Percentiles rank a stretch among this genome's conserved stretches.
phyloP scores from a whole-genome alignment of 2,329 filamentous ascomycete genomes.

The Teratosphaeria nubilosa region DNA sequence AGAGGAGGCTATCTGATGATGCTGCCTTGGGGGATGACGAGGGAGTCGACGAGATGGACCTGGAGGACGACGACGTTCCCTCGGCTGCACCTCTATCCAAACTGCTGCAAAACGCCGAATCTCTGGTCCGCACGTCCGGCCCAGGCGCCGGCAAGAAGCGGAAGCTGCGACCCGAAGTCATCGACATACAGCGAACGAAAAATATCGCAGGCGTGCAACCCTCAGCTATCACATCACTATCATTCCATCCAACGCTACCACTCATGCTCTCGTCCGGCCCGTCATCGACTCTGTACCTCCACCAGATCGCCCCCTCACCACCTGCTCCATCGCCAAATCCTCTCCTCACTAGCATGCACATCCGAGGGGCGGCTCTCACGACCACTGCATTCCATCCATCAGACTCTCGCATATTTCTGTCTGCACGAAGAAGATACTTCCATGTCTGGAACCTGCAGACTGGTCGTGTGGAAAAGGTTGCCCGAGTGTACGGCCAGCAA shows the following conservation, averaged over 20 bases:
- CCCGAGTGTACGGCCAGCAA: conserved; percentile 61
- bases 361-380: conserved; percentile 72
- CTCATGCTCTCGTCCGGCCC: conserved; percentile 83
- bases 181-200: conserved; percentile 81
- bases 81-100: conserved; percentile 67
- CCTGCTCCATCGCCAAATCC: conserved; percentile 68
- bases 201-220: conserved; percentile 73
- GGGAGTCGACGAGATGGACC: conserved; percentile 41
- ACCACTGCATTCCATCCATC: conserved; percentile 65
- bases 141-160: conserved; percentile 46
- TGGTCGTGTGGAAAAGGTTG: conserved; percentile 73
- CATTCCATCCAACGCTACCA: conserved; percentile 81
- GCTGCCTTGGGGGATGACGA: conserved; percentile 24
- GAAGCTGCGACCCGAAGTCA: conserved; percentile 72
- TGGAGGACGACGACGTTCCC: conserved; percentile 45
- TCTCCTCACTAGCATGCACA: conserved; percentile 78
- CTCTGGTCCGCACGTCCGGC: conserved; percentile 47
- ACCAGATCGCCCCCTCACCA: conserved; percentile 72
- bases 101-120: conserved; percentile 64
- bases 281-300: conserved; percentile 74
- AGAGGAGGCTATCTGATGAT: conserved; percentile 34
- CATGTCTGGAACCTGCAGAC: conserved; percentile 85
- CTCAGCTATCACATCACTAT: conserved; percentile 67
- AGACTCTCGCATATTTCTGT: conserved; percentile 75
- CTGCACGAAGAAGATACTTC: conserved; percentile 81